These are phyloP conservation scores for Dendrostoma leiphaemia DNA, from an alignment of 2,329 filamentous ascomycete genomes.

Conservation along the genomic window DNA sequence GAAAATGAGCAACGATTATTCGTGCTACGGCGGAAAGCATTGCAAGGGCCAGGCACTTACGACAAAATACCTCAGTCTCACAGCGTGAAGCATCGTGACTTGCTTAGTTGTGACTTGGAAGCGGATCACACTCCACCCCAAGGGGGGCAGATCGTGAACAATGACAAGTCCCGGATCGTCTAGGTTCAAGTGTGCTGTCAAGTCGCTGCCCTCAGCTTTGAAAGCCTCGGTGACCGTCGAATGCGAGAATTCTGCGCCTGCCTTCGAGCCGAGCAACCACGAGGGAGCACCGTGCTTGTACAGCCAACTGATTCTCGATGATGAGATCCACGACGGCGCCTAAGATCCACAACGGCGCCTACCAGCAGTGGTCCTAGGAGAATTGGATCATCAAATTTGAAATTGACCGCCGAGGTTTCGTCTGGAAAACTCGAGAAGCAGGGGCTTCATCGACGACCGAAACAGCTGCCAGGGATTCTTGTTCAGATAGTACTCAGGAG, in stretches of 20 bases:
- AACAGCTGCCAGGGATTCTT: conserved; percentile 18
- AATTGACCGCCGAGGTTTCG: conserved; percentile 5
- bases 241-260: conserved; percentile 7
- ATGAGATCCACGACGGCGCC: conserved; percentile 20
- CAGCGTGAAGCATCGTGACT: conserved; percentile 9
- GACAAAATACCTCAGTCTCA: conserved; percentile 18
- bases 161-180: conserved; percentile 13
- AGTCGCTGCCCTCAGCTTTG: background rate
- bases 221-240: conserved; percentile 4
- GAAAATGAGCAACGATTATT: too few species aligned
- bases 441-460: conserved; percentile 17
- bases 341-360: too few species aligned
- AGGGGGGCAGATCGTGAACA: conserved; percentile 19
- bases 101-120: background rate
- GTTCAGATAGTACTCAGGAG: conserved; percentile 11
- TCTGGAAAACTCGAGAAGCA: conserved; percentile 19
- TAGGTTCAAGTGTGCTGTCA: conserved; percentile 6
- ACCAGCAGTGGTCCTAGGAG: background rate
- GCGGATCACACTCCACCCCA: conserved; percentile 16
- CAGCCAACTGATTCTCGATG: conserved; percentile 9
- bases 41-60: too few species aligned
- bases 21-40: too few species aligned
- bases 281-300: conserved; percentile 24
- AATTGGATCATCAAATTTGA: conserved; percentile 12
- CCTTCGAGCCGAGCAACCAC: conserved; percentile 20